Evolutionary conservation across 208 protist species (phyloP), one percentile per base, ranked within the genome.

Genomic region (Crithidia thermophila): DNA sequence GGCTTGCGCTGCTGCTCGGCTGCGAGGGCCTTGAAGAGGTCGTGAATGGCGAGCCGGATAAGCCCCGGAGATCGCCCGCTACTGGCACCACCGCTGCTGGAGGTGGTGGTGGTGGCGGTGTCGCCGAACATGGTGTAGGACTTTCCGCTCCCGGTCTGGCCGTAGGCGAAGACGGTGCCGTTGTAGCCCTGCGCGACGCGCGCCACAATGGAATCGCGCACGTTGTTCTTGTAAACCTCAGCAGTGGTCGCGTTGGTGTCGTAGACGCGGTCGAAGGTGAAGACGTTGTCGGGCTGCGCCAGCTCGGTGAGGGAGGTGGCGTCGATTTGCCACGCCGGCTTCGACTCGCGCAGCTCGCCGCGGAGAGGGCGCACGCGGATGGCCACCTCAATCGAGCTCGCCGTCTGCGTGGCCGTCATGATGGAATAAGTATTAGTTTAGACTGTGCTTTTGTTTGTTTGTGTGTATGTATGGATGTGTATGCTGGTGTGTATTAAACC

Each of bases 61-160:
- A 94, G 37, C 3, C 88, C 85, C 13, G 49, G 45, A 6, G 43
- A 53, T 21, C 39, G 59, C 10, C 46, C 57, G 21, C 36, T 49
- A n/a, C n/a, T n/a, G n/a, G n/a, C n/a, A n/a, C n/a, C n/a, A n/a
- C n/a, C n/a, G n/a, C n/a, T n/a, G n/a, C n/a, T n/a, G n/a, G n/a
- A n/a, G n/a, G n/a, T n/a, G n/a, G n/a, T n/a, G n/a, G n/a, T n/a
- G n/a, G n/a, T n/a, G n/a, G n/a, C n/a, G 7, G 66, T 61, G 33
- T 64, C 75, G 31, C 91, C 89, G 31, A 93, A 73, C 84, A 96
- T 91, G 23, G 88, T 94, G 75, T 78, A 86, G 0, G 89, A 82
- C 72, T 97, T 97, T 5, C 91, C 91, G 66, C 84, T 91, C 30
- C 88, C 89, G 27, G 89, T 95, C 60, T 97, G 91, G 10, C 91